These are phyloP conservation scores for Phaeosphaeriaceae sp. DNA, from an alignment of 2,329 filamentous ascomycete species.

Conservation along the genomic window DNA sequence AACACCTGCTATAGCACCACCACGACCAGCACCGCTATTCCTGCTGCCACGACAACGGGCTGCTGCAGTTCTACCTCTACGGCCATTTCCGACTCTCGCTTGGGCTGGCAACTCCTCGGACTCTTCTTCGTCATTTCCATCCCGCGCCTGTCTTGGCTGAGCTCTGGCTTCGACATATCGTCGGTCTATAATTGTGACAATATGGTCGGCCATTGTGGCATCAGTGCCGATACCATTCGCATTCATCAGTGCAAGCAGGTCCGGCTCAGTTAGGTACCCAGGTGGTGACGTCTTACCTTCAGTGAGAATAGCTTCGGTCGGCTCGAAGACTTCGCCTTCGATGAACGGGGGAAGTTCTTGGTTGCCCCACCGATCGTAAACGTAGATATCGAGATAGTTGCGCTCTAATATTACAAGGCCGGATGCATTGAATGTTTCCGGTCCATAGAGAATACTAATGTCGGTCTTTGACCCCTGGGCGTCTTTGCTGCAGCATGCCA, in stretches of 20 bases:
- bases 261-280: slow-evolving; percentile 89
- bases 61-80: slow-evolving; percentile 56
- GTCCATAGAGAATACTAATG: slow-evolving; percentile 81
- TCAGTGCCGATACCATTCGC: slow-evolving; percentile 98
- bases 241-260: slow-evolving; percentile 96
- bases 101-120: slow-evolving; percentile 51
- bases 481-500: slow-evolving; percentile 95
- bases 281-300: slow-evolving; percentile 91
- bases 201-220: slow-evolving; percentile 98
- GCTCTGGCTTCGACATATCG: slow-evolving; percentile 78
- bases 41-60: slow-evolving; percentile 48
- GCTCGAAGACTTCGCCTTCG: slow-evolving; percentile 81
- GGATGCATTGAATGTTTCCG: slow-evolving; percentile 80
- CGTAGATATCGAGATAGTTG: slow-evolving; percentile 94
- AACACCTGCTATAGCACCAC: slow-evolving; percentile 50
- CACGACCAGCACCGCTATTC: slow-evolving; percentile 40
- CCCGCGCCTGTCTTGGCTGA: slow-evolving; percentile 45
- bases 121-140: slow-evolving; percentile 45
- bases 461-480: slow-evolving; percentile 86
- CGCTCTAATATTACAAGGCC: slow-evolving; percentile 84
- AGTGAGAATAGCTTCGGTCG: slow-evolving; percentile 84
- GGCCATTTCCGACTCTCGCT: slow-evolving; percentile 32
- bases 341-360: slow-evolving; percentile 80
- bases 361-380: slow-evolving; percentile 96
- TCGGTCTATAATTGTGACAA: slow-evolving; percentile 89